Conservation (phyloP, 257 asterid species). For the Echites panduratus region DNA sequence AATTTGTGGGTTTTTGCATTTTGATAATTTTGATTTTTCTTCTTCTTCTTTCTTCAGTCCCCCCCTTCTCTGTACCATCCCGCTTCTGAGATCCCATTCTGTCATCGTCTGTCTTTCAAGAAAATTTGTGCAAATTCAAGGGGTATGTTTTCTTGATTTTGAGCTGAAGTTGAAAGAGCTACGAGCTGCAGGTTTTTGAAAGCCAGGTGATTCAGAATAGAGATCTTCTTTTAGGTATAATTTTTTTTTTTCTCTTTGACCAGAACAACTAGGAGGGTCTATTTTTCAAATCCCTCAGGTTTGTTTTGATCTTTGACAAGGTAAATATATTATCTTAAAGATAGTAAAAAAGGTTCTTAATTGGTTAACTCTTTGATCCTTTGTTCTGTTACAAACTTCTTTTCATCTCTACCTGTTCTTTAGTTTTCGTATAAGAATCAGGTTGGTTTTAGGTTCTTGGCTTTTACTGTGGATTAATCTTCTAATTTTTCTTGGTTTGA, state of each 20-base stretch:
- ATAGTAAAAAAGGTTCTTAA: constrained; percentile 29
- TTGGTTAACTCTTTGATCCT: constrained; percentile 31
- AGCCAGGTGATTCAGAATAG: constrained; percentile 95
- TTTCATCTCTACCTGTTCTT: constrained; percentile 28
- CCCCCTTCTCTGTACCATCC: constrained; percentile 48
- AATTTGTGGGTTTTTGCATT: constrained; percentile 16
- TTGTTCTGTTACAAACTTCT: constrained; percentile 21
- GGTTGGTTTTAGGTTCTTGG: constrained; percentile 11
- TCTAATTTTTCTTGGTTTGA: not conserved
- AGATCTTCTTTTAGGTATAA: constrained; percentile 31
- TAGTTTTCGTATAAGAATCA: constrained; percentile 36
- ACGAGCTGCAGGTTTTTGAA: constrained; percentile 46
- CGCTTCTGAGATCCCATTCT: constrained; percentile 92
- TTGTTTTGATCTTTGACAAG: constrained; percentile 9
- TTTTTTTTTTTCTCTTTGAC: constrained; percentile 14
- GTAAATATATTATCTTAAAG: constrained; percentile 8
- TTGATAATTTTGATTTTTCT: constrained; percentile 9
- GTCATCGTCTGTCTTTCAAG: constrained; percentile 83
- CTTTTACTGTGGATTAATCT: constrained; percentile 7
- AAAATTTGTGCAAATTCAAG: constrained; percentile 22
- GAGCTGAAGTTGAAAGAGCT: constrained; percentile 11
- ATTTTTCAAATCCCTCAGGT: constrained; percentile 50
- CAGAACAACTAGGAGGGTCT: constrained; percentile 40
- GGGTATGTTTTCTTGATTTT: constrained; percentile 44
- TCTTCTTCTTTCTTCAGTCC: constrained; percentile 17